Conservation (phyloP, 306 rosid species). For the Sesbania bispinosa region DNA sequence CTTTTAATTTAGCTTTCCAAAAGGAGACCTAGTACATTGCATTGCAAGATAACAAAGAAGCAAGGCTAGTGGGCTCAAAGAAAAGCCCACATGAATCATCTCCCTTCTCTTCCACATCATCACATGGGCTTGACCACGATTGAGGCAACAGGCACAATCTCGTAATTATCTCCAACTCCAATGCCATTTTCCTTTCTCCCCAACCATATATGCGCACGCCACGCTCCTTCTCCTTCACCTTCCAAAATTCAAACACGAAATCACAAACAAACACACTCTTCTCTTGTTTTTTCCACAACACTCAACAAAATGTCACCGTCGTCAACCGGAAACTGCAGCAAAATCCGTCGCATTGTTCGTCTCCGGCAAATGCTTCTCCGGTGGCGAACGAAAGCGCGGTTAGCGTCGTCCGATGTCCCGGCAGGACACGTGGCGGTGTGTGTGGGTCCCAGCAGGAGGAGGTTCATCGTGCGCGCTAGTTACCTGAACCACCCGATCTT, state of each 20-base stretch:
- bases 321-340: slow-evolving; percentile 47
- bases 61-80: slow-evolving; percentile 23
- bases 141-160: slow-evolving; percentile 25
- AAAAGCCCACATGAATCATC: slow-evolving; percentile 33
- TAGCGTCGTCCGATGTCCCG: slow-evolving; percentile 62
- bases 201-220: slow-evolving; percentile 20
- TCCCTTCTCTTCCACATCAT: background rate
- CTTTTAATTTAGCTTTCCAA: slow-evolving; percentile 18
- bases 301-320: slow-evolving; percentile 41
- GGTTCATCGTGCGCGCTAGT: slow-evolving; percentile 70
- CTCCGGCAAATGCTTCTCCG: slow-evolving; percentile 82
- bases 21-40: slow-evolving; percentile 28
- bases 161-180: slow-evolving; percentile 56
- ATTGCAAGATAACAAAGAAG: slow-evolving; percentile 12
- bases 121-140: slow-evolving; percentile 38
- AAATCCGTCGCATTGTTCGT: slow-evolving; percentile 75
- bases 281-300: background rate
- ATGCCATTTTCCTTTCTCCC: background rate
- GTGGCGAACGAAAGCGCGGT: slow-evolving; percentile 64
- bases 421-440: slow-evolving; percentile 86
- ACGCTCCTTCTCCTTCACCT: too few species aligned
- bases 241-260: background rate
- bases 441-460: slow-evolving; percentile 59
- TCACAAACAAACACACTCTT: background rate
- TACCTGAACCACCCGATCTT: slow-evolving; percentile 89